These are phyloP conservation scores for Gymnopilus dilepis DNA, from an alignment of 768 basidiomycete genomes.

Conservation along the genomic window DNA sequence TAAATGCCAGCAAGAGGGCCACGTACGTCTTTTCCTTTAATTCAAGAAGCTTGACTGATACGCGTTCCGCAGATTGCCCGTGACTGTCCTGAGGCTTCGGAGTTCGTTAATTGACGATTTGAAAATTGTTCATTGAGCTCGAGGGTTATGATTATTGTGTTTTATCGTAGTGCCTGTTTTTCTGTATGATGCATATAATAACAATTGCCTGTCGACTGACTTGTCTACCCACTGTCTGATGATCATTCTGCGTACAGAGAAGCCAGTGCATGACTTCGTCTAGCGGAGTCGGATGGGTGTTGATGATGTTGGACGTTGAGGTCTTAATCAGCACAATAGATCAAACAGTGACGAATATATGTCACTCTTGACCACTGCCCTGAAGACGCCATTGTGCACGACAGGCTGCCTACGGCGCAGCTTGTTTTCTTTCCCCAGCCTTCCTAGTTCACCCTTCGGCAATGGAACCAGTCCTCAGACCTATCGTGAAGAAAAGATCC, in stretches of 20 bases:
- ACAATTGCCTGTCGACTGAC: not conserved
- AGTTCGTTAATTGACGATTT: conserved; percentile 50
- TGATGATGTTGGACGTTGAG: no score
- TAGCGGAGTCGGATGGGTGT: no score
- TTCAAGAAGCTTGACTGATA: not conserved
- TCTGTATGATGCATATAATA: conserved; percentile 1
- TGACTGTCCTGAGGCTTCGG: conserved; percentile 64
- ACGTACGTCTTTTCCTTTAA: conserved; percentile 55
- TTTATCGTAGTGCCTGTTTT: not conserved
- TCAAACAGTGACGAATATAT: no score
- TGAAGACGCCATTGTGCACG: conserved; percentile 15
- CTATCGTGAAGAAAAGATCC: conserved; percentile 84
- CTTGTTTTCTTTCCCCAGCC: conserved; percentile 57
- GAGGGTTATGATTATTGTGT: not conserved
- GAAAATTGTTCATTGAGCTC: not conserved
- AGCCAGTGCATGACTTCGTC: no score
- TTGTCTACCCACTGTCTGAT: no score
- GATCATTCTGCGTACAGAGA: no score
- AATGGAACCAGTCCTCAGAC: conserved; percentile 55
- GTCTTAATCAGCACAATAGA: no score
- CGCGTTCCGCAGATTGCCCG: conserved; percentile 56
- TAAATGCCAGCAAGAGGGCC: conserved; percentile 87
- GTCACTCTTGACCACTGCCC: conserved; percentile 21
- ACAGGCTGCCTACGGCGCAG: conserved; percentile 29
- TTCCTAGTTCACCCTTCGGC: conserved; percentile 47